Evolutionary conservation across 1,284 basidiomycete genomes (phyloP).

Genomic region (Mycena sp.): DNA sequence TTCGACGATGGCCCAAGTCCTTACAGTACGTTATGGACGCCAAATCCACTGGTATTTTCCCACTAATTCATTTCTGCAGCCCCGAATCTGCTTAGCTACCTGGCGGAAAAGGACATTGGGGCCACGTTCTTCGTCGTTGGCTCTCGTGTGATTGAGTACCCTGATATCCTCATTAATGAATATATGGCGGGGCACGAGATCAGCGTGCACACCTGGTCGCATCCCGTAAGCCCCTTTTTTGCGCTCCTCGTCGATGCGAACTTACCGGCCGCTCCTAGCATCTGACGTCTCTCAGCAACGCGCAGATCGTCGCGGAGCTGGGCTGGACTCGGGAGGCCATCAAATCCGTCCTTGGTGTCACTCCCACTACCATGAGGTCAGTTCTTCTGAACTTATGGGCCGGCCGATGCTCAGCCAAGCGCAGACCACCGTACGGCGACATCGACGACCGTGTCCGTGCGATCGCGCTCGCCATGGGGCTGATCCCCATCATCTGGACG

Average conservation of each 20-base stretch:
- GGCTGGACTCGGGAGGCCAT: constrained; percentile 93
- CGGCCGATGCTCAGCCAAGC: not conserved
- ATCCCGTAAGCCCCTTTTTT: constrained; percentile 54
- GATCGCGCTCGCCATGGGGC: constrained; percentile 84
- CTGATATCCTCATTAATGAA: constrained; percentile 82
- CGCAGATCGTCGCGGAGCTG: constrained; percentile 92
- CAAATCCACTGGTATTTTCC: constrained; percentile 14
- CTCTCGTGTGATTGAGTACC: constrained; percentile 86
- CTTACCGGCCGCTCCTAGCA: constrained; percentile 49
- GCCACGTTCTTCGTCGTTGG: constrained; percentile 93
- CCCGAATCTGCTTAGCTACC: constrained; percentile 69
- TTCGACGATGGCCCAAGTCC: constrained; percentile 86
- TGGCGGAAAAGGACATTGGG: constrained; percentile 70
- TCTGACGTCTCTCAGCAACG: constrained; percentile 86
- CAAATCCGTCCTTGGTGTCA: constrained; percentile 78
- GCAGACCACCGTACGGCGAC: constrained; percentile 67
- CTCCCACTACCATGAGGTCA: constrained; percentile 69
- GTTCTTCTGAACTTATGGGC: not conserved
- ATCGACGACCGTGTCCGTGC: constrained; percentile 91
- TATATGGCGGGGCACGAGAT: constrained; percentile 89
- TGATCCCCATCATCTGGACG: constrained; percentile 87
- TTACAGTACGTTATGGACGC: constrained; percentile 67
- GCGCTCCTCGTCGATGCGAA: constrained; percentile 9
- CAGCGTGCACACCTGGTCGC: constrained; percentile 83
- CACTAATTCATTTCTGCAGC: not conserved